Conservation (phyloP, 2,329 filamentous ascomycete species). For the Byssothecium circinans region DNA sequence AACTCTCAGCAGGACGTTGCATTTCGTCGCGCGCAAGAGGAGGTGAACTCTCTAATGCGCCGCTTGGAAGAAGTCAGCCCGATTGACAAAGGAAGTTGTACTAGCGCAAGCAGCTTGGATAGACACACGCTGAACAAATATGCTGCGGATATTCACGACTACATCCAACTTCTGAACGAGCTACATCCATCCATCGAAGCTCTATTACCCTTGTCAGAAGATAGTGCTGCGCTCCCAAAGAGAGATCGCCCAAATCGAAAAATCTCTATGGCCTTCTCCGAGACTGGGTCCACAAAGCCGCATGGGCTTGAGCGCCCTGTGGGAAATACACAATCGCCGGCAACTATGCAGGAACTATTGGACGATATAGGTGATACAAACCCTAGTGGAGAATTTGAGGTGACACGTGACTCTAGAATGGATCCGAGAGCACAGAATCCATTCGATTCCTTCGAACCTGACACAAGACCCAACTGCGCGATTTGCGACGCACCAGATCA, state of each 20-base stretch:
- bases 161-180: slow-evolving; percentile 10
- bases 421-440: neutral
- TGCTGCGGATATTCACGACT: slow-evolving; percentile 3
- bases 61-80: neutral
- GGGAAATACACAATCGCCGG: neutral
- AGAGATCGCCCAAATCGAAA: too few relatives aligned
- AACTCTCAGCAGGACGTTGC: neutral
- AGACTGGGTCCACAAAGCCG: neutral
- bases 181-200: slow-evolving; percentile 7
- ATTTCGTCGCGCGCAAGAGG: neutral
- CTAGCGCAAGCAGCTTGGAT: neutral
- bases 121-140: neutral
- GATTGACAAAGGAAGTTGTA: neutral
- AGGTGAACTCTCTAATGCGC: neutral
- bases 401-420: neutral
- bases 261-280: neutral
- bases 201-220: neutral
- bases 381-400: neutral
- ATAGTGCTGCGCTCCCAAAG: neutral
- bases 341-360: neutral
- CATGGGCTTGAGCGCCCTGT: neutral
- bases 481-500: neutral
- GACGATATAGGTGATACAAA: neutral
- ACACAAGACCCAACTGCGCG: neutral
- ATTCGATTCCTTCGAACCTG: neutral